Evolutionary conservation across 805 yeast species (phyloP).

Genomic region (Cyberlindnera euphorbiiphila): DNA sequence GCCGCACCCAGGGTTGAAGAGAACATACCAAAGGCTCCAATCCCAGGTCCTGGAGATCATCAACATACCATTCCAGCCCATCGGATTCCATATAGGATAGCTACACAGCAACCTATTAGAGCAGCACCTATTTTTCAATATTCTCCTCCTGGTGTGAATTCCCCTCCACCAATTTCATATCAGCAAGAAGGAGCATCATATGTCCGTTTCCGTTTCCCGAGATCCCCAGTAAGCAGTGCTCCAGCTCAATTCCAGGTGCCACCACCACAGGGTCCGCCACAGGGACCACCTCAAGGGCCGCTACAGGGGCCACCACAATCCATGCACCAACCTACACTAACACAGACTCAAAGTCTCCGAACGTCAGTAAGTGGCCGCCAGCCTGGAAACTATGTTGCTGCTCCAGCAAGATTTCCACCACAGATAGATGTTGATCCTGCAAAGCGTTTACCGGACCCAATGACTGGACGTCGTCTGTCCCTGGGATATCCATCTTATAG

Average conservation of each 20-base stretch:
- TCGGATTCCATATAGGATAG: no score
- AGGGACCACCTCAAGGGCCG: background rate
- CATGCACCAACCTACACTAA: background rate
- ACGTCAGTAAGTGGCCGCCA: no score
- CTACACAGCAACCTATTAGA: no score
- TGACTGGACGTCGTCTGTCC: slow-evolving; percentile 10
- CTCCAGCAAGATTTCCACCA: background rate
- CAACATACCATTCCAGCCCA: no score
- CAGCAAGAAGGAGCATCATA: background rate
- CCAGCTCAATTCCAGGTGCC: slow-evolving; percentile 3
- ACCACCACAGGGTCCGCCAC: background rate
- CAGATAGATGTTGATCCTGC: background rate
- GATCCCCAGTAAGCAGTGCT: background rate
- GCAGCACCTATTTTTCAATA: slow-evolving; percentile 1
- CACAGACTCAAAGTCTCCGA: no score
- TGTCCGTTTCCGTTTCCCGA: slow-evolving; percentile 1
- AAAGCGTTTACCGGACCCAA: background rate
- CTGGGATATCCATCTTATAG: slow-evolving; percentile 17
- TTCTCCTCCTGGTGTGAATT: background rate
- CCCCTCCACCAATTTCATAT: background rate
- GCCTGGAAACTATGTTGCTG: slow-evolving; percentile 2
- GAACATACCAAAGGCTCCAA: slow-evolving; percentile 6
- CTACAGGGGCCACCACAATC: background rate
- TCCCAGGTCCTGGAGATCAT: no score
- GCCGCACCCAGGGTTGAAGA: slow-evolving; percentile 4